Evolutionary conservation across 176 grass and related monocot species (phyloP).

Genomic region (Pontederia crassipes): DNA sequence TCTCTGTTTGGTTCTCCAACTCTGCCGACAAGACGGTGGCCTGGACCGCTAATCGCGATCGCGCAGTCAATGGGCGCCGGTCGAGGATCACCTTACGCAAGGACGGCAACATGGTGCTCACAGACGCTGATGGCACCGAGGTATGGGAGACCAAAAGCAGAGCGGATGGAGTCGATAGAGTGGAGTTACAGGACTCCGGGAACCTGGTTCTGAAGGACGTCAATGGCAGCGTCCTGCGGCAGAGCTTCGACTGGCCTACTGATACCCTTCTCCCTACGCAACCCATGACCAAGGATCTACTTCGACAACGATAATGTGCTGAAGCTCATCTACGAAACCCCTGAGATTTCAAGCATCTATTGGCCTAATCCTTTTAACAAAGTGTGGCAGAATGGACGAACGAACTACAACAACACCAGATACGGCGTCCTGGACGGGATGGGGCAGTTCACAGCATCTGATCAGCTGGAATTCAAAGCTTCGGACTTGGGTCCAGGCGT

Average conservation of each 20-base stretch:
- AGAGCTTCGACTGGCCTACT: slow-evolving; percentile 51
- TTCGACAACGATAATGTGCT: slow-evolving; percentile 25
- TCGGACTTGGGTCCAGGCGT: slow-evolving; percentile 24
- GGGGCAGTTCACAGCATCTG: slow-evolving; percentile 19
- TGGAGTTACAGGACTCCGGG: slow-evolving; percentile 26
- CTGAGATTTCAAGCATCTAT: slow-evolving; percentile 22
- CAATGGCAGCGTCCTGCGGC: slow-evolving; percentile 16
- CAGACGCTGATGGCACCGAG: slow-evolving; percentile 7
- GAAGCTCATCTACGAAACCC: slow-evolving; percentile 16
- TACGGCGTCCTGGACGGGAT: slow-evolving; percentile 3
- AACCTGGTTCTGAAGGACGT: slow-evolving; percentile 33
- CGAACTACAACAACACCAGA: slow-evolving; percentile 28
- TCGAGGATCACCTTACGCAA: slow-evolving; percentile 20
- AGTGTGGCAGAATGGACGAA: slow-evolving; percentile 14
- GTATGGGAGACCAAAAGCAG: slow-evolving; percentile 23
- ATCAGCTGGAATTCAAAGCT: slow-evolving; percentile 19
- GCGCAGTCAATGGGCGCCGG: slow-evolving; percentile 19
- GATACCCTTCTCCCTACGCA: slow-evolving; percentile 42
- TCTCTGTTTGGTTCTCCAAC: slow-evolving; percentile 42
- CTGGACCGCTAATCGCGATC: slow-evolving; percentile 31
- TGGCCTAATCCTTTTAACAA: background rate
- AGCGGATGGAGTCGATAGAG: slow-evolving; percentile 1
- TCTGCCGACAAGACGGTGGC: slow-evolving; percentile 19
- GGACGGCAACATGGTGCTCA: slow-evolving; percentile 27
- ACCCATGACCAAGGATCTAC: slow-evolving; percentile 24